A percentile compares a stretch with the other conserved stretches of the same genome.
phyloP scores from a whole-genome alignment of 768 basidiomycete species.

The Kwoniella bestiolae region DNA sequence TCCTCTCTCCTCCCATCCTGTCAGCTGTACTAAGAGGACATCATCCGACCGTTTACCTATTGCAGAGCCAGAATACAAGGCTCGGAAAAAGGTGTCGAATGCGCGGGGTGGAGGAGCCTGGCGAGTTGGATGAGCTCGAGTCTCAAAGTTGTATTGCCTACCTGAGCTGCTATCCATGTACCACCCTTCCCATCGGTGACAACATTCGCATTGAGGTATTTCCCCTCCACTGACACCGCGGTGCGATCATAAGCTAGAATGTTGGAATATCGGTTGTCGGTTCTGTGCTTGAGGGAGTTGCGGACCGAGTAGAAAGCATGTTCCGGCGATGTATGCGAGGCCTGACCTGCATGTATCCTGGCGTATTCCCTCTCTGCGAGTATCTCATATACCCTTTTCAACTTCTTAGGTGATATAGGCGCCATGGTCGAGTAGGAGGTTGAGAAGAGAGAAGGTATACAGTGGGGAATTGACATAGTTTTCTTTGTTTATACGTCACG shows the following conservation, averaged over 20 bases:
- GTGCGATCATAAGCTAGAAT: constrained; percentile 55
- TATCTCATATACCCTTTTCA: constrained; percentile 12
- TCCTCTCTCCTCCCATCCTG: constrained; percentile 49
- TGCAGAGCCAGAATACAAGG: constrained; percentile 39
- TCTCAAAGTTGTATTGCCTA: constrained; percentile 28
- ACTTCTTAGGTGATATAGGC: constrained; percentile 37
- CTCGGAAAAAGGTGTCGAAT: constrained; percentile 48
- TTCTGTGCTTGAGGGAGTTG: constrained; percentile 30
- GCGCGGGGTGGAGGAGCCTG: constrained; percentile 55
- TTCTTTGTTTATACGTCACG: background rate
- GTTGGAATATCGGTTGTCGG: constrained; percentile 50
- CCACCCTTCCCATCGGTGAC: constrained; percentile 46
- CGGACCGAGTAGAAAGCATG: constrained; percentile 44
- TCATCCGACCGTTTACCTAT: constrained; percentile 22
- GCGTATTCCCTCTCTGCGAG: constrained; percentile 16
- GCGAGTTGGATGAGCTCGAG: background rate
- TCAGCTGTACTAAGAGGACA: constrained; percentile 56
- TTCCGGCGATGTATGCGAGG: background rate
- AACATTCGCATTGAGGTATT: constrained; percentile 57
- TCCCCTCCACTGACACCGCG: constrained; percentile 39
- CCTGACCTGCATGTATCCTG: constrained; percentile 3
- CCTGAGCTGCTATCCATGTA: constrained; percentile 56
- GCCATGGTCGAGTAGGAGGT: constrained; percentile 35
- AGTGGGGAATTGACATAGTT: too few species aligned
- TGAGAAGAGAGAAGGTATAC: background rate